Base-by-base conservation (phyloP, 257 asterid species). In the Jasminum sambac region DNA sequence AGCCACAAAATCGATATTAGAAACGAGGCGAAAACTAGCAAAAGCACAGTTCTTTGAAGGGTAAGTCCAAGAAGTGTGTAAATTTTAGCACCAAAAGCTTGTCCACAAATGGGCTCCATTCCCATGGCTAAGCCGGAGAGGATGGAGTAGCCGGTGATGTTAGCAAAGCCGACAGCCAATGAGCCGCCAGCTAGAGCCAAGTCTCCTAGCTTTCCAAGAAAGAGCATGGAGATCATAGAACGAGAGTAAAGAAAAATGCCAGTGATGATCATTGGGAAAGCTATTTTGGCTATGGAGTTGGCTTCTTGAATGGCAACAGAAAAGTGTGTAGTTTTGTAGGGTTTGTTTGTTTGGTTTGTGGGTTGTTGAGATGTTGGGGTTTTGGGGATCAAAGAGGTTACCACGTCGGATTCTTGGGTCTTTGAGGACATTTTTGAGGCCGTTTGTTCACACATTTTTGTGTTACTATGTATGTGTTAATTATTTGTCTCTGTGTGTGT, bases 101-200 rank as follows among this genome's bases (percentile, higher is more conserved):
- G 97, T 17, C 89, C 89, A 43, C 97, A 90, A 11, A 90, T 90
- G 25, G 97, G 94, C 38, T 90, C 97, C 97, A 90, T 88, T 8
- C 96, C 97, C 84, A 84, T 83, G 75, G 97, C 94, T 6, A 90
- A 68, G 42, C 97, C 97, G 50, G 97, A 90, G 39, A 90, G 87
- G 55, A 90, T 73, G 0, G 97, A 90, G 59, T 88, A 86, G 34
- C 96, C 97, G 30, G 95, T 84, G 63, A 90, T 87, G 75, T 90
- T 90, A 38, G 95, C 96, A 26, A 90, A 90, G 0, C 88, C 96
- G 3, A 85, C 63, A 10, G 97, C 96, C 1, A 90, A 77, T 0
- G 97, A 88, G 39, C 95, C 97, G 0, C 90, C 97, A 38, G 97
- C 97, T 4, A 90, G 64, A 10, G 94, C 82, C 0, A 90, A 36